These are phyloP conservation scores for Roridomyces roridus DNA, from an alignment of 768 basidiomycete species.

Conservation along the genomic window DNA sequence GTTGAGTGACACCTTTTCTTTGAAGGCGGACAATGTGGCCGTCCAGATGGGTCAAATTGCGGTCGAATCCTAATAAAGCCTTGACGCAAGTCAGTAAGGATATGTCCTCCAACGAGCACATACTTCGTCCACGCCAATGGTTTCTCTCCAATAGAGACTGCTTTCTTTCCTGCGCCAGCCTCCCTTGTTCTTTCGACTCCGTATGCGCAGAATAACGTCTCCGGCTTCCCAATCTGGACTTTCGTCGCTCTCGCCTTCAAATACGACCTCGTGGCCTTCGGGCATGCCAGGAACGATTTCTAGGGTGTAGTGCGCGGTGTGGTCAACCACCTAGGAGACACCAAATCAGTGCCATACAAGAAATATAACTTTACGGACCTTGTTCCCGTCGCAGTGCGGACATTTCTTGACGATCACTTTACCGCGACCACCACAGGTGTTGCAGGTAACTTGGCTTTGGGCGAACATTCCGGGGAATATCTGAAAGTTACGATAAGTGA, in stretches of 20 bases:
- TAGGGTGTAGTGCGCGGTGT: constrained; percentile 81
- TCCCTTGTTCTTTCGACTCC: constrained; percentile 78
- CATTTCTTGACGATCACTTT: constrained; percentile 79
- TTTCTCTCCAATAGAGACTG: constrained; percentile 91
- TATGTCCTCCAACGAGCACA: constrained; percentile 24
- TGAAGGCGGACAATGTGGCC: constrained; percentile 77
- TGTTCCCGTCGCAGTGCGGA: constrained; percentile 81
- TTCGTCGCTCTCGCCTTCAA: constrained; percentile 97
- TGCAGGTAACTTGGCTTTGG: constrained; percentile 83
- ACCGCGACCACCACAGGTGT: constrained; percentile 86
- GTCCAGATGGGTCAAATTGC: constrained; percentile 91
- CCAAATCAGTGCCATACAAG: not conserved
- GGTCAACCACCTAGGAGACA: constrained; percentile 62
- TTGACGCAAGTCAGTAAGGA: constrained; percentile 36
- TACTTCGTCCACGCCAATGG: constrained; percentile 91
- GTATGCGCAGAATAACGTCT: constrained; percentile 86
- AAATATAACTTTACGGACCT: constrained; percentile 34
- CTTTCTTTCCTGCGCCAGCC: constrained; percentile 90
- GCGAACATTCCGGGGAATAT: constrained; percentile 98
- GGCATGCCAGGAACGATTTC: constrained; percentile 89
- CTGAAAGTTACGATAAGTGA: constrained; percentile 23
- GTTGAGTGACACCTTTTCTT: constrained; percentile 88
- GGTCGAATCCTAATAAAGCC: constrained; percentile 97
- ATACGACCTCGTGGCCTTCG: constrained; percentile 91
- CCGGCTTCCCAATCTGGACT: constrained; percentile 96